Percentiles rank a stretch among this genome's conserved stretches.
phyloP scores from a whole-genome alignment of 148 eudicot genomes.

The Chenopodium quinoa region DNA sequence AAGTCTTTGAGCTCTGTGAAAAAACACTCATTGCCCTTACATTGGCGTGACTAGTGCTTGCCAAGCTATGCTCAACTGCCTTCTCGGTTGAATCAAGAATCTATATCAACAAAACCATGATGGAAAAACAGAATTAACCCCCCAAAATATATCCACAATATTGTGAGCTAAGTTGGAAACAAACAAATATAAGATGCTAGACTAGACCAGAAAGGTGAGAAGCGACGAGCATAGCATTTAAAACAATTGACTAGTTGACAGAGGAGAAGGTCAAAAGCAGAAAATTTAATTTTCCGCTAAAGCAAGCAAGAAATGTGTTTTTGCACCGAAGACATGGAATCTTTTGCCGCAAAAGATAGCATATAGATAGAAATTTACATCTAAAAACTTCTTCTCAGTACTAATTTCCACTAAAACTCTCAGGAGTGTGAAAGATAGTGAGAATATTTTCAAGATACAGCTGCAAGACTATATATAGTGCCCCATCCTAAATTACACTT shows the following conservation, averaged over 20 bases:
- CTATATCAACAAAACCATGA: slow-evolving; percentile 35
- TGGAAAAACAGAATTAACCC: neutral
- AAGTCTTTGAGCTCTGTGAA: slow-evolving; percentile 68
- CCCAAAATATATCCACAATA: neutral
- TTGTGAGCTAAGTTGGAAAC: neutral
- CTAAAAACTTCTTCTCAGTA: too few relatives aligned
- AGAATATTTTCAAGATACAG: too few relatives aligned
- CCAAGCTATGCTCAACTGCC: slow-evolving; percentile 91
- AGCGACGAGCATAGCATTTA: neutral
- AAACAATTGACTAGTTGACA: neutral
- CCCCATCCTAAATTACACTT: too few relatives aligned
- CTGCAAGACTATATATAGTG: too few relatives aligned
- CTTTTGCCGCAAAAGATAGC: neutral
- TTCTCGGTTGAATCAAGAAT: slow-evolving; percentile 90
- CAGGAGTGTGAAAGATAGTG: too few relatives aligned
- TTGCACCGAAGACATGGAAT: neutral
- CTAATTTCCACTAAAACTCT: too few relatives aligned
- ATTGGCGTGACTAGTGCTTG: slow-evolving; percentile 77
- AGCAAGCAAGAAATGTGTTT: neutral
- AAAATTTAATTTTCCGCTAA: neutral
- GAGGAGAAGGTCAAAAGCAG: neutral
- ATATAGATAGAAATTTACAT: too few relatives aligned
- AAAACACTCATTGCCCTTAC: slow-evolving; percentile 57
- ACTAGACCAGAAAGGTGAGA: neutral
- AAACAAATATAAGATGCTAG: too few relatives aligned